These are phyloP conservation scores for Hericium rajendrae DNA, from an alignment of 768 basidiomycete genomes.

Conservation along the genomic window DNA sequence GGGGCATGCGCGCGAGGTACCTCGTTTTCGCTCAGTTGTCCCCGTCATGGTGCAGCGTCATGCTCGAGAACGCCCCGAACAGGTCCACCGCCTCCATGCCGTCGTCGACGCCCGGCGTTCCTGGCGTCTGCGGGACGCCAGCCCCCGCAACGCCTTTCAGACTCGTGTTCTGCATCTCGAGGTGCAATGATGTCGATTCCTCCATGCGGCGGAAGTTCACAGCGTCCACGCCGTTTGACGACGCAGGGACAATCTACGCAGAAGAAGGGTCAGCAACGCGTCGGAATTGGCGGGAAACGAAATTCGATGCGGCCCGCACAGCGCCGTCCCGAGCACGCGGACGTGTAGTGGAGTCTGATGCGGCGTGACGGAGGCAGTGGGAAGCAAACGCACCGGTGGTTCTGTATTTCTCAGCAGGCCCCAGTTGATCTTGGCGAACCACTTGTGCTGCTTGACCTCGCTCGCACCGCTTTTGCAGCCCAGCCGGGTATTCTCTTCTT, in stretches of 20 bases:
- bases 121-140: conserved; percentile 28
- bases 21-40: conserved; percentile 26
- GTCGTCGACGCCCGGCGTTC: conserved; percentile 27
- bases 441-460: conserved; percentile 98
- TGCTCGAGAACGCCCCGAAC: conserved; percentile 84
- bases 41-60: conserved; percentile 81
- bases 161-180: conserved; percentile 40
- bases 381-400: conserved; percentile 65
- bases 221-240: conserved; percentile 71
- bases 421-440: conserved; percentile 97
- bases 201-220: conserved; percentile 86
- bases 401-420: conserved; percentile 85
- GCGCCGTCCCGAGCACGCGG: not conserved
- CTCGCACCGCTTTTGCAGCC: conserved; percentile 93
- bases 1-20: not conserved
- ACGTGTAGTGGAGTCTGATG: not conserved
- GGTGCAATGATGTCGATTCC: conserved; percentile 85
- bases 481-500: conserved; percentile 79
- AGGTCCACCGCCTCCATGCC: conserved; percentile 48
- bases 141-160: conserved; percentile 27
- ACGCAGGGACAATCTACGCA: conserved; percentile 67
- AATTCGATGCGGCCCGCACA: not conserved
- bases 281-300: not conserved
- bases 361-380: not conserved
- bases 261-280: not conserved